phyloP scores from a whole-genome alignment of 306 rosid genomes.

The Adenanthera pavonina region DNA sequence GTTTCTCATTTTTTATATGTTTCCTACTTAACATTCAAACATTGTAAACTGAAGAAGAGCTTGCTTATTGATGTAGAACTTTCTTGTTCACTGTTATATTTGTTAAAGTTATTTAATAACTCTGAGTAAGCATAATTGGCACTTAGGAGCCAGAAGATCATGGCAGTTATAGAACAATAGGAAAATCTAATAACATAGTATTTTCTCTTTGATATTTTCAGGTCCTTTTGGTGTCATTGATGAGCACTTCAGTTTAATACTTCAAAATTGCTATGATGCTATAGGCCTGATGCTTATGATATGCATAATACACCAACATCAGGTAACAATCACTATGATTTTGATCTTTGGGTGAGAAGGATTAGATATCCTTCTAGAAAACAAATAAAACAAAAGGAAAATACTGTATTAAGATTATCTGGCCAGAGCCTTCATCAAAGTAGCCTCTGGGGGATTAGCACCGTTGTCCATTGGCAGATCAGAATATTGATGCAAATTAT shows the following conservation, averaged over 20 bases:
- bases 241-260: slow-evolving; percentile 27
- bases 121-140: slow-evolving; percentile 12
- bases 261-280: slow-evolving; percentile 26
- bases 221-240: slow-evolving; percentile 31
- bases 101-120: background rate
- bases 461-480: background rate
- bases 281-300: slow-evolving; percentile 29
- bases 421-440: background rate
- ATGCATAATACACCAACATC: slow-evolving; percentile 24
- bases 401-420: background rate
- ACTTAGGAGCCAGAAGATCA: background rate
- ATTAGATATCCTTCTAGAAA: background rate
- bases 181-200: background rate
- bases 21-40: background rate
- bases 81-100: background rate
- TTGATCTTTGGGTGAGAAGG: slow-evolving; percentile 4
- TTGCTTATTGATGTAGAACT: slow-evolving; percentile 17
- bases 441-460: background rate
- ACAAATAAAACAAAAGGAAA: background rate
- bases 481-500: slow-evolving; percentile 21
- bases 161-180: background rate
- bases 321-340: background rate
- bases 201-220: slow-evolving; percentile 7
- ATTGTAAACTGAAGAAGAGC: background rate
- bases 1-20: background rate